Base-by-base conservation (phyloP, 805 yeast species). In the Starmera caribaea region DNA sequence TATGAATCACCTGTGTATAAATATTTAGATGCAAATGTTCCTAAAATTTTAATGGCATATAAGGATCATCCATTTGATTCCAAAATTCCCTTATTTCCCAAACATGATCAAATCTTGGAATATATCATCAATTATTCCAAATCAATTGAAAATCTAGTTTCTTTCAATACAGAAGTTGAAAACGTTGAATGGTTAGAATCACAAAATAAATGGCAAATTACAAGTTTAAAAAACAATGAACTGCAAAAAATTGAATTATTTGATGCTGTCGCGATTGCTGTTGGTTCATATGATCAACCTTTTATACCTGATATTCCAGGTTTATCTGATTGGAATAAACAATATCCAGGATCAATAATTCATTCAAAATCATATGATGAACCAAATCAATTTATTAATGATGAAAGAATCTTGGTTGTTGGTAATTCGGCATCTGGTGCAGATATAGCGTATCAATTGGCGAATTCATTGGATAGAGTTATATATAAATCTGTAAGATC, bases 341-440 rank as follows among this genome's bases (percentile, higher is more conserved):
- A 55, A 35, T 59, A 54, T 45, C 81, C 82, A 1, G 66, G 59
- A 3, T 61, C 71, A 1, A 57, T 81, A 2, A 46, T 62, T 3
- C 90, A 82, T 56, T 69, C 88, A 8, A 76, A 76, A 44, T 58
- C 67, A 30, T 82, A 67, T 51, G 68, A 78, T 41, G 56, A 56
- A 15, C 69, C 77, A 0, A 63, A 62, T 1, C 65, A 62, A 12
- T 80, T 65, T 42, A 26, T 38, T 31, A 48, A 52, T 7, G 58
- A 63, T 17, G 57, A 63, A 34, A 66, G 59, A 28, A 75, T 79
- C 13, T 56, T 85, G 34, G 69, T 84, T 7, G 74, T 85, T n/a
- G 95, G 95, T 0, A 80, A 79, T 49, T 76, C 80, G 10, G 81
- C 92, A 3, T 77, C 87, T 27, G 95, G 90, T 24, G 72, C 76